Evolutionary conservation across 306 rosid species (phyloP).

Genomic region (Elaeagnus macrophylla): DNA sequence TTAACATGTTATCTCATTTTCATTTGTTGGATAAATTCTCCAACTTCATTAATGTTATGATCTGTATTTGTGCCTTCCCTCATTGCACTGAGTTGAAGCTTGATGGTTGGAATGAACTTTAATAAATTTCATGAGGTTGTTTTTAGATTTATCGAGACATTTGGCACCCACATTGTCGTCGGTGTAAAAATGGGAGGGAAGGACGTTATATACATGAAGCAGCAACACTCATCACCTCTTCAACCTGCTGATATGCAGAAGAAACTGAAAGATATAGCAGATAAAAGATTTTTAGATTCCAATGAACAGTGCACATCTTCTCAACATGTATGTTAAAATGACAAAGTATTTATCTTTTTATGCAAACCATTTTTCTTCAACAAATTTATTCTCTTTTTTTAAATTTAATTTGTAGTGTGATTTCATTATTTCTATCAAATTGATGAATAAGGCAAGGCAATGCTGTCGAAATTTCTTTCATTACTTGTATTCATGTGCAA

Average conservation of each 20-base stretch:
- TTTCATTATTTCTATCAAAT: not conserved
- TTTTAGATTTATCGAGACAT: constrained; percentile 76
- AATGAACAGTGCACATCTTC: constrained; percentile 48
- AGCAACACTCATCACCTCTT: constrained; percentile 81
- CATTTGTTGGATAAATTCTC: too few species aligned
- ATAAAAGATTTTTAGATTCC: constrained; percentile 68
- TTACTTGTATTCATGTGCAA: too few species aligned
- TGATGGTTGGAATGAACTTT: not conserved
- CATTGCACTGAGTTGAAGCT: too few species aligned
- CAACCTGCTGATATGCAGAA: constrained; percentile 90
- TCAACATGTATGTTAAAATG: constrained; percentile 55
- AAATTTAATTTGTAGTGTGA: constrained; percentile 7
- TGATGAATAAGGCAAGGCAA: too few species aligned
- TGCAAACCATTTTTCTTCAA: constrained; percentile 1
- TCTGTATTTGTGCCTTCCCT: too few species aligned
- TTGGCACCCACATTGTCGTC: constrained; percentile 91
- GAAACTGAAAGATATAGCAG: constrained; percentile 81
- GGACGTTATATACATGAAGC: constrained; percentile 92
- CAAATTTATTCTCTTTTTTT: not conserved
- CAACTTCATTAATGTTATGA: too few species aligned
- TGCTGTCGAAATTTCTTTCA: too few species aligned
- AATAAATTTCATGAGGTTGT: not conserved
- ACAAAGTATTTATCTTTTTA: constrained; percentile 37
- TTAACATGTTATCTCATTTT: too few species aligned
- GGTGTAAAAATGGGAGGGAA: constrained; percentile 97